phyloP scores from a whole-genome alignment of 2,329 filamentous ascomycete species.

The Trichophyton simii region DNA sequence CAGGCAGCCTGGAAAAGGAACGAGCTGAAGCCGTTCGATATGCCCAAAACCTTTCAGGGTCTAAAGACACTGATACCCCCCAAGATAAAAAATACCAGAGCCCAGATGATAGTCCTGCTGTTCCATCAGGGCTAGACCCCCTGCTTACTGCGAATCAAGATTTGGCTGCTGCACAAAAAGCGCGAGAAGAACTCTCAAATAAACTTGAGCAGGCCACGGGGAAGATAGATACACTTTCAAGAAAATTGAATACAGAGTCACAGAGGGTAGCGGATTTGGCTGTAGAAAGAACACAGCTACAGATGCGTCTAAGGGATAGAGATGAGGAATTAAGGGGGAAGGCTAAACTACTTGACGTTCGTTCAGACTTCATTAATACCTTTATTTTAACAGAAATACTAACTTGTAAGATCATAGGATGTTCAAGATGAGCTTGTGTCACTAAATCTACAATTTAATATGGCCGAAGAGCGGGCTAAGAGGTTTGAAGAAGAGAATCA shows the following conservation, averaged over 20 bases:
- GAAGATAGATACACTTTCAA: slow-evolving; percentile 52
- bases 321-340: slow-evolving; percentile 80
- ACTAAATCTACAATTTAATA: slow-evolving; percentile 73
- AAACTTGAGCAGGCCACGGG: slow-evolving; percentile 50
- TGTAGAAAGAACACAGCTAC: slow-evolving; percentile 48
- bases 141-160: slow-evolving; percentile 44
- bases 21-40: neutral
- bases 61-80: neutral
- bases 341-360: slow-evolving; percentile 64
- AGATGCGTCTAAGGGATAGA: slow-evolving; percentile 59
- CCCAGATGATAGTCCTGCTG: slow-evolving; percentile 14
- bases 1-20: slow-evolving; percentile 32
- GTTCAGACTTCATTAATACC: slow-evolving; percentile 12
- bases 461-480: slow-evolving; percentile 64
- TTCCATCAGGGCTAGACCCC: slow-evolving; percentile 12
- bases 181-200: slow-evolving; percentile 54
- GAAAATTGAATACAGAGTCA: slow-evolving; percentile 47
- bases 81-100: neutral
- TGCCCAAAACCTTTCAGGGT: neutral
- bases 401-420: slow-evolving; percentile 37
- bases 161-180: slow-evolving; percentile 62
- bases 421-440: slow-evolving; percentile 89
- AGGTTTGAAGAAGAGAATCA: slow-evolving; percentile 71
- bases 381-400: neutral
- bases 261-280: slow-evolving; percentile 51